Conservation (phyloP, 2,329 filamentous ascomycete species). For the Aspergillus tamarii region DNA sequence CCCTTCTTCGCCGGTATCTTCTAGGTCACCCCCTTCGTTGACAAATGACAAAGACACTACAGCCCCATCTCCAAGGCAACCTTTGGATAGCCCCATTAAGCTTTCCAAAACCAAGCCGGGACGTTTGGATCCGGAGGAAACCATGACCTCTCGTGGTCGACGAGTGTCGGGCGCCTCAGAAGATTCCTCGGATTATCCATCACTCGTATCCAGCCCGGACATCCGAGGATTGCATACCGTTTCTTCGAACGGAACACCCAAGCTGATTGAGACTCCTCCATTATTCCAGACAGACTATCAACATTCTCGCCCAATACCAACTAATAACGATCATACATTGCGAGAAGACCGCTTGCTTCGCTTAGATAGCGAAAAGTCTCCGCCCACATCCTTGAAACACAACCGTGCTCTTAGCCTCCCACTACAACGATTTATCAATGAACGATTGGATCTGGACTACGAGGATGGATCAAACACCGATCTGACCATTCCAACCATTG, state of each 20-base stretch:
- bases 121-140: conserved; percentile 26
- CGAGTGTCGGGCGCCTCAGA: conserved; percentile 35
- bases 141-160: conserved; percentile 24
- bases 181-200: conserved; percentile 37
- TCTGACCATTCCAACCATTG: conserved; percentile 10
- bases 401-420: conserved; percentile 40
- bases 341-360: conserved; percentile 36
- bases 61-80: conserved; percentile 24
- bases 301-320: conserved; percentile 21
- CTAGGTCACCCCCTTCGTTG: neutral
- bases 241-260: conserved; percentile 32
- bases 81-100: conserved; percentile 39
- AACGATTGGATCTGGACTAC: conserved; percentile 35
- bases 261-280: conserved; percentile 28
- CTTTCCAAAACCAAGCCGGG: conserved; percentile 30
- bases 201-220: conserved; percentile 35
- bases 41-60: conserved; percentile 3
- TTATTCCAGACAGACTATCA: conserved; percentile 25
- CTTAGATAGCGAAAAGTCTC: conserved; percentile 30
- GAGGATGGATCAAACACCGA: conserved; percentile 22
- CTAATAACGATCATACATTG: conserved; percentile 31
- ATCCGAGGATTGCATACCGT: conserved; percentile 28
- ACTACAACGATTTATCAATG: conserved; percentile 45
- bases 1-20: neutral
- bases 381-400: conserved; percentile 29